Conservation (phyloP, 2,329 filamentous ascomycete genomes). For the Helotiales sp. region DNA sequence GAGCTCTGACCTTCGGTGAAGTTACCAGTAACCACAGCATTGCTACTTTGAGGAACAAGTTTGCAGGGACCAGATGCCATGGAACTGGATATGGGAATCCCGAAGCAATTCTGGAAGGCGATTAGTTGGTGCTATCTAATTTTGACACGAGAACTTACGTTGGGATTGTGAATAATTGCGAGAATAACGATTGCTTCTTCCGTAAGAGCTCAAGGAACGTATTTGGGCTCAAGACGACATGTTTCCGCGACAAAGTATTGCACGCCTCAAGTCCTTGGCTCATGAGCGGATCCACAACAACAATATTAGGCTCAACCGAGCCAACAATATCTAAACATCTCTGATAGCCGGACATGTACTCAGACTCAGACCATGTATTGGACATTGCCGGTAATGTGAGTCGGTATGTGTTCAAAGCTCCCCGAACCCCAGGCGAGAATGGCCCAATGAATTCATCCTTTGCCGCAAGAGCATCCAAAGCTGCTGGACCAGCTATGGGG, state of each 20-base stretch:
- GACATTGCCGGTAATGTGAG: slow-evolving; percentile 38
- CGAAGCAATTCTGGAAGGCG: slow-evolving; percentile 47
- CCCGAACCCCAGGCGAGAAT: slow-evolving; percentile 43
- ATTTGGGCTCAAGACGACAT: slow-evolving; percentile 51
- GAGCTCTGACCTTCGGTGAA: slow-evolving; percentile 30
- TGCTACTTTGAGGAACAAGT: slow-evolving; percentile 47
- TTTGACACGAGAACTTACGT: slow-evolving; percentile 42
- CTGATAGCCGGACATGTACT: slow-evolving; percentile 49
- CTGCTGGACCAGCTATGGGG: slow-evolving; percentile 42
- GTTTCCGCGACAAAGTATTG: slow-evolving; percentile 43
- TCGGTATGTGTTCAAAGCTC: slow-evolving; percentile 42
- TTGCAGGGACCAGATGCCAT: slow-evolving; percentile 48
- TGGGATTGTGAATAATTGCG: slow-evolving; percentile 47
- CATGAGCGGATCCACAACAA: slow-evolving; percentile 52
- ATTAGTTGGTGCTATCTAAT: slow-evolving; percentile 15
- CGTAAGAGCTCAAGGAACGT: slow-evolving; percentile 49
- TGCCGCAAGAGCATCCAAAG: slow-evolving; percentile 42
- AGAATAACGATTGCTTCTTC: slow-evolving; percentile 46
- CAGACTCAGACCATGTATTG: slow-evolving; percentile 45
- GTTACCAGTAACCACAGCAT: slow-evolving; percentile 32
- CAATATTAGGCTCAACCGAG: slow-evolving; percentile 46
- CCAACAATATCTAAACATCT: slow-evolving; percentile 47
- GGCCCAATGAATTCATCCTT: slow-evolving; percentile 33
- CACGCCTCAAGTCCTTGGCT: slow-evolving; percentile 51
- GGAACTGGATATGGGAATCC: slow-evolving; percentile 54